phyloP scores from a whole-genome alignment of 257 asterid species.

The Nicotiana benthamiana region DNA sequence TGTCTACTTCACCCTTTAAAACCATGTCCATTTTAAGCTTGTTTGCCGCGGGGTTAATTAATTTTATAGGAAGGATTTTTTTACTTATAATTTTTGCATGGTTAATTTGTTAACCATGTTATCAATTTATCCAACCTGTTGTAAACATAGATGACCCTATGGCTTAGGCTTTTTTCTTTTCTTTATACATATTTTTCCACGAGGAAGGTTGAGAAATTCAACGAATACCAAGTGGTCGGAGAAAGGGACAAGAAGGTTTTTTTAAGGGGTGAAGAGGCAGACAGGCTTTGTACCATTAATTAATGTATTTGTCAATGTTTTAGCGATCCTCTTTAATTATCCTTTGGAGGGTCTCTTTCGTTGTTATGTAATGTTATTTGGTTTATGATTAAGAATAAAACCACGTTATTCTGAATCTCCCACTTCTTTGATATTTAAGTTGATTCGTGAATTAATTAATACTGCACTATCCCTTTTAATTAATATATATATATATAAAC shows the following conservation, averaged over 20 bases:
- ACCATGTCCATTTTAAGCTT: slow-evolving; percentile 12
- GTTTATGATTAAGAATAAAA: neutral
- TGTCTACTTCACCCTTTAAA: neutral
- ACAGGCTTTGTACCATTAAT: neutral
- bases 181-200: slow-evolving; percentile 2
- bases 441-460: neutral
- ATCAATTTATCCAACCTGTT: slow-evolving; percentile 10
- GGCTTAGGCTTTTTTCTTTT: slow-evolving; percentile 16
- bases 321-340: neutral
- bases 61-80: slow-evolving; percentile 26
- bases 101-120: slow-evolving; percentile 24
- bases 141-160: slow-evolving; percentile 20
- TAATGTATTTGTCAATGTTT: neutral
- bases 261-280: neutral
- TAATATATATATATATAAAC: neutral
- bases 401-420: neutral
- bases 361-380: neutral
- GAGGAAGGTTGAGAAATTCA: slow-evolving; percentile 4
- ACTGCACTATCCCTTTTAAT: neutral
- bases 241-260: slow-evolving; percentile 1
- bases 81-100: slow-evolving; percentile 16
- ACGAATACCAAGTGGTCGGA: slow-evolving; percentile 6
- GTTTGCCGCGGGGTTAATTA: slow-evolving; percentile 21
- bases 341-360: slow-evolving; percentile 4
- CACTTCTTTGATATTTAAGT: neutral